A percentile compares a stretch with the other conserved stretches of the same genome.
These are phyloP conservation scores for Neurospora terricola DNA, from an alignment of 495 filamentous ascomycete genomes.

Conservation along the genomic window DNA sequence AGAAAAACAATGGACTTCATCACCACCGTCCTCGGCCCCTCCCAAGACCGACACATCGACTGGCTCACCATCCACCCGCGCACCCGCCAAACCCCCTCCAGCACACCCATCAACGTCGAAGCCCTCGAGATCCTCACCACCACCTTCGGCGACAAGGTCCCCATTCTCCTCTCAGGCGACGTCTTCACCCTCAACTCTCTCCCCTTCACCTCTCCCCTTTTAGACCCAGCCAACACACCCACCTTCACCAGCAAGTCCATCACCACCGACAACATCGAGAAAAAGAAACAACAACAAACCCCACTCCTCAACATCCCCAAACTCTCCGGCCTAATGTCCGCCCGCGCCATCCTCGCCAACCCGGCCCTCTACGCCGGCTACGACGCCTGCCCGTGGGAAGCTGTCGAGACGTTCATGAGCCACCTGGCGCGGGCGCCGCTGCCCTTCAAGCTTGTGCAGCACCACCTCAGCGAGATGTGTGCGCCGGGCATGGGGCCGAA, in stretches of 20 bases:
- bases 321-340: slow-evolving; percentile 51
- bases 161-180: slow-evolving; percentile 53
- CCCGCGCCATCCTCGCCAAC: slow-evolving; percentile 51
- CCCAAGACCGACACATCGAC: slow-evolving; percentile 38
- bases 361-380: slow-evolving; percentile 51
- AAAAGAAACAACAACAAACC: not conserved
- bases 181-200: slow-evolving; percentile 41
- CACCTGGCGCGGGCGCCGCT: slow-evolving; percentile 41
- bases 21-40: slow-evolving; percentile 36
- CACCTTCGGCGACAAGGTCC: slow-evolving; percentile 35
- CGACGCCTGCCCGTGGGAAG: slow-evolving; percentile 46
- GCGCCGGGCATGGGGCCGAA: slow-evolving; percentile 37
- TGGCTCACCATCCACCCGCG: slow-evolving; percentile 59
- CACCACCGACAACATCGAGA: slow-evolving; percentile 5
- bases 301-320: slow-evolving; percentile 22
- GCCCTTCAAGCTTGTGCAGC: slow-evolving; percentile 48
- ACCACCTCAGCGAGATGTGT: slow-evolving; percentile 57
- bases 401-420: slow-evolving; percentile 48
- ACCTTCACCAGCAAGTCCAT: slow-evolving; percentile 19
- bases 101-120: slow-evolving; percentile 45
- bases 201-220: slow-evolving; percentile 32
- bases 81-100: slow-evolving; percentile 42
- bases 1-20: slow-evolving; percentile 40
- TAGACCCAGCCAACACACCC: slow-evolving; percentile 11
- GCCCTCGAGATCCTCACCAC: slow-evolving; percentile 45